Evolutionary conservation across 148 eudicot genomes (phyloP), one percentile per base, ranked within the genome.

Genomic region (Drosera capensis): DNA sequence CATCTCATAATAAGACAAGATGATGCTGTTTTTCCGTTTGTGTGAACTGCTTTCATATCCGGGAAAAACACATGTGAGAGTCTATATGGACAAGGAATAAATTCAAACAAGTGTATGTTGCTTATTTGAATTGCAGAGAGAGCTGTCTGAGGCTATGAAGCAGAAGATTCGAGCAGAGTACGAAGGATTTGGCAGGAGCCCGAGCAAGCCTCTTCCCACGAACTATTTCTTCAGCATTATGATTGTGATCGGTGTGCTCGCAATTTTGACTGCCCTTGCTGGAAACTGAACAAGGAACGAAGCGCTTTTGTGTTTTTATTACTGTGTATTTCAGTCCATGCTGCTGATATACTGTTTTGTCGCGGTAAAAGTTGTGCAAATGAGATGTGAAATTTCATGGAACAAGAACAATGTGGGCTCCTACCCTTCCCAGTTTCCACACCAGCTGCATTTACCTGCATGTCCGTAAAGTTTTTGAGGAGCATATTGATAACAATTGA

Each of bases 201-300:
- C 93, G 41, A 67, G 78, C 67, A 84, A 72, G 72, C 93, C 95
- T 65, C 95, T 90, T 60, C 79, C 68, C 5, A 67, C 95, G 14
- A 90, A 90, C 75, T 90, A 90, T 70, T 90, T 90, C 59, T 87
- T 84, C 12, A 80, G 83, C 57, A 88, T 90, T 56, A 78, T 78
- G 52, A 75, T 84, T 59, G 74, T 68, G 45, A 55, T 90, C 62
- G 84, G 69, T 37, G 82, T 80, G 71, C 74, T 90, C 75, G 97
- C 95, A 30, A 14, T 74, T 62, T 62, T 88, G 65, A 68, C 94
- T 37, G 80, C 69, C 67, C 72, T 88, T 43, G 26, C 78, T 25
- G 73, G 68, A 52, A 80, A 73, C 64, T 83, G 41, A 64, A 14
- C 14, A 4, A 37, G 38, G n/a, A 8, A 3, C 13, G 9, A 3